Evolutionary conservation across 495 filamentous ascomycete species (phyloP), one percentile per base, ranked within the genome.

Genomic region (Penicillium silybi): DNA sequence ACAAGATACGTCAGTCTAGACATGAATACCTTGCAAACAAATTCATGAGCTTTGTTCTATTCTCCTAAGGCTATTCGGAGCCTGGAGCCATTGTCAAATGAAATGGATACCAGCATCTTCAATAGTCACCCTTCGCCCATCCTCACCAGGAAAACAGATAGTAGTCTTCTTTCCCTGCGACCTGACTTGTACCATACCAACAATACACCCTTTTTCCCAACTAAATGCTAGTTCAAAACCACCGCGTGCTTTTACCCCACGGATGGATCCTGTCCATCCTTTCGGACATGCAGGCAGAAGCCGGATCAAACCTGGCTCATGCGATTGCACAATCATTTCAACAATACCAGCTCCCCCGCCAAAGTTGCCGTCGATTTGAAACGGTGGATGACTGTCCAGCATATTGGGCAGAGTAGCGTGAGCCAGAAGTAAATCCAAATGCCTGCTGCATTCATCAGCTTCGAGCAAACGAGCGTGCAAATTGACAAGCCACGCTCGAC

Each of bases 341-440:
- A 73, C 54, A 19, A 82, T 69, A 4, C 69, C 76, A 6, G 75
- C 72, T 4, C 64, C 67, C 20, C 68, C 69, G 1, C 79, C 79
- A 58, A 78, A 80, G 52, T 80, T 80, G 6, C 77, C 78, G 52
- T 81, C 78, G 26, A 81, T 80, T 57, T 80, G 76, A 37, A 75
- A 72, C 32, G 68, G 68, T 6, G 66, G 68, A 48, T 79, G 70
- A 6, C 65, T 73, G 41, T 77, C 73, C 27, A 71, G 60, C 18
- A 78, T 52, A 49, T 75, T 76, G 5, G 60, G 65, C 9, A 70
- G 53, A 0, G 76, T 75, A 9, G 67, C 76, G 10, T 62, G 57
- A 16, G 70, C 56, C 16, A 79, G 50, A 19, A 75, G 62, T 35
- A 51, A 47, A 32, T 73, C 60, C 4, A 76, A 48, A 47, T 76